Conservation (phyloP, 345 rosid species). For the Turritis glabra region DNA sequence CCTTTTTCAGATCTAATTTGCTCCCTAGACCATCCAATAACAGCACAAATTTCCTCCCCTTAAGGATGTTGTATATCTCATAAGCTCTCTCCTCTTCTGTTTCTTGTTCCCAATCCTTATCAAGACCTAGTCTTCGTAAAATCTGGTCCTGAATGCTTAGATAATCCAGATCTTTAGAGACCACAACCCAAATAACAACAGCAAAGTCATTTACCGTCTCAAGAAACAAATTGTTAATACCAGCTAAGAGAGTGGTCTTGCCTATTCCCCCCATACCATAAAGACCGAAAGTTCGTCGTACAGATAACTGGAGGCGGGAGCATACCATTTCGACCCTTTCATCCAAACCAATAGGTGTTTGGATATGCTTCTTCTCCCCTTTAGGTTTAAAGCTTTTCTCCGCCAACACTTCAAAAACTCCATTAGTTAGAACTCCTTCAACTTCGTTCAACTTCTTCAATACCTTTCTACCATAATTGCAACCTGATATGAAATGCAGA, state of each 20-base stretch:
- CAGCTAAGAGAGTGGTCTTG: conserved; percentile 27
- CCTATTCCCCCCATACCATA: conserved; percentile 26
- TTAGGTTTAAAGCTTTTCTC: background rate
- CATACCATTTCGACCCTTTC: background rate
- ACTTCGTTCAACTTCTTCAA: background rate
- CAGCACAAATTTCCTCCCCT: background rate
- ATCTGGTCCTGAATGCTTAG: conserved; percentile 23
- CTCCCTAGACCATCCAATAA: conserved; percentile 27
- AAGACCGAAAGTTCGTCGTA: conserved; percentile 4
- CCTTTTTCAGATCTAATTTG: conserved; percentile 5
- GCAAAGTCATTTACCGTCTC: background rate
- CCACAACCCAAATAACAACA: conserved; percentile 21
- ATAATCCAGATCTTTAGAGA: conserved; percentile 11
- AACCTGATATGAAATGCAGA: background rate
- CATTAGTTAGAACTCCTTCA: background rate
- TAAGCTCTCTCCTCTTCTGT: background rate
- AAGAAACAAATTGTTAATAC: background rate
- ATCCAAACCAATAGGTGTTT: background rate
- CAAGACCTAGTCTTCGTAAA: background rate
- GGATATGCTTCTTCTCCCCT: background rate
- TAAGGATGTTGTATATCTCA: background rate
- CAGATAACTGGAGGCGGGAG: no score
- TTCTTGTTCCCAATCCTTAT: background rate
- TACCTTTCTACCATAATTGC: background rate
- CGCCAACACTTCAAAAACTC: conserved; percentile 3